phyloP scores from a whole-genome alignment of 2,329 filamentous ascomycete genomes.

The Neopestalotiopsis clavispora region DNA sequence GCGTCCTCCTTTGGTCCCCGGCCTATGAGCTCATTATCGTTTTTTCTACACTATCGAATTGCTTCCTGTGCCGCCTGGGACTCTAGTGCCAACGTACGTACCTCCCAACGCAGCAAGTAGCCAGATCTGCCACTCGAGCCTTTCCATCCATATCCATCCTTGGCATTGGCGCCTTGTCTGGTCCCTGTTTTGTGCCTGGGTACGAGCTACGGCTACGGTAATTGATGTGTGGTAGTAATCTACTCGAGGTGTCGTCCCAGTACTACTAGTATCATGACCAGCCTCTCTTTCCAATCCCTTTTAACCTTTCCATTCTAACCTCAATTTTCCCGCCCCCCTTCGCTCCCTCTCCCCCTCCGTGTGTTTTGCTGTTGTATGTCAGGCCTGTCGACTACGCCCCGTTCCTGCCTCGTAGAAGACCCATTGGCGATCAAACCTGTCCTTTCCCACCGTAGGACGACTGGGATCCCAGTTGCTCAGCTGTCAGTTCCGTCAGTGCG shows the following conservation, averaged over 20 bases:
- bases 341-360: background rate
- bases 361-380: background rate
- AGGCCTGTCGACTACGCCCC: background rate
- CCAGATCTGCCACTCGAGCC: background rate
- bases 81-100: background rate
- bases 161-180: background rate
- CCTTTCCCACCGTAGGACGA: background rate
- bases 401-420: background rate
- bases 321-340: background rate
- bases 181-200: background rate
- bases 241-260: background rate
- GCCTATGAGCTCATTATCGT: background rate
- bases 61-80: background rate
- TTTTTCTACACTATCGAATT: conserved; percentile 11
- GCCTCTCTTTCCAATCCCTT: conserved; percentile 1
- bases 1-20: conserved; percentile 11
- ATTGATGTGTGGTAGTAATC: background rate
- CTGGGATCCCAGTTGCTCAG: background rate
- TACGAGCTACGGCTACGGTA: background rate
- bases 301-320: background rate
- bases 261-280: conserved; percentile 8
- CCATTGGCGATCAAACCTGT: conserved; percentile 1
- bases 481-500: background rate
- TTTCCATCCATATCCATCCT: conserved; percentile 1
- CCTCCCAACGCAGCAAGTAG: background rate